Evolutionary conservation across 2,329 filamentous ascomycete genomes (phyloP).

Genomic region (Fusarium tanahbumbuense): DNA sequence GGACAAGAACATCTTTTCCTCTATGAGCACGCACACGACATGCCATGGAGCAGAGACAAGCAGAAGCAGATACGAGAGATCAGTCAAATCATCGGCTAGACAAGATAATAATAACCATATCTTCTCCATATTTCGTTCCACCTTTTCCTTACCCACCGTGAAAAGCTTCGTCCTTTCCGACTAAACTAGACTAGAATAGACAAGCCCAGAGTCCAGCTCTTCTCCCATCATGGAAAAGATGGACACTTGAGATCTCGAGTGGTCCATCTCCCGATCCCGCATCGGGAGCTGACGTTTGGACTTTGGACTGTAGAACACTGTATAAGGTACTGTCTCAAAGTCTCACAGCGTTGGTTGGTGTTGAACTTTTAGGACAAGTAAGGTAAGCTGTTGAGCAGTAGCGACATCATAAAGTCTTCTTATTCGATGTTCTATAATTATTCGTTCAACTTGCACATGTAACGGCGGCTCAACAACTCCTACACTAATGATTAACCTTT

Average conservation of each 20-base stretch:
- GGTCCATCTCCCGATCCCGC: constrained; percentile 25
- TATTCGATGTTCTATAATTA: constrained; percentile 12
- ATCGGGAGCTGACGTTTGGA: constrained; percentile 25
- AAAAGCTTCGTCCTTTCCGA: constrained; percentile 27
- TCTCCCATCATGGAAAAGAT: constrained; percentile 41
- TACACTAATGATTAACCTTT: constrained; percentile 19
- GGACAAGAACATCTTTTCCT: constrained; percentile 8
- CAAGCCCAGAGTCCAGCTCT: not conserved
- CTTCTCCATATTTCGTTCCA: constrained; percentile 34
- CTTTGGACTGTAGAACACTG: constrained; percentile 19
- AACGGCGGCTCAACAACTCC: constrained; percentile 3
- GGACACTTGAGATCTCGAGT: constrained; percentile 34
- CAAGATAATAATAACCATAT: constrained; percentile 11
- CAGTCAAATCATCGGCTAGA: constrained; percentile 19
- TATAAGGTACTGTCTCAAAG: constrained; percentile 1
- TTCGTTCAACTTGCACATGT: not conserved
- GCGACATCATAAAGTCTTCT: constrained; percentile 5
- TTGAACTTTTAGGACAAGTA: not conserved
- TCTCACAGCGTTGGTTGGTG: not conserved
- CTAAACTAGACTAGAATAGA: not conserved
- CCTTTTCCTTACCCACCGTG: constrained; percentile 19
- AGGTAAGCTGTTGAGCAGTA: not conserved
- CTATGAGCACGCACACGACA: constrained; percentile 15
- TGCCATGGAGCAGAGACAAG: constrained; percentile 14
- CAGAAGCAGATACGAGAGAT: constrained; percentile 28